These are phyloP conservation scores for Pyrenochaeta sp. DNA, from an alignment of 2,329 filamentous ascomycete species.

Conservation along the genomic window DNA sequence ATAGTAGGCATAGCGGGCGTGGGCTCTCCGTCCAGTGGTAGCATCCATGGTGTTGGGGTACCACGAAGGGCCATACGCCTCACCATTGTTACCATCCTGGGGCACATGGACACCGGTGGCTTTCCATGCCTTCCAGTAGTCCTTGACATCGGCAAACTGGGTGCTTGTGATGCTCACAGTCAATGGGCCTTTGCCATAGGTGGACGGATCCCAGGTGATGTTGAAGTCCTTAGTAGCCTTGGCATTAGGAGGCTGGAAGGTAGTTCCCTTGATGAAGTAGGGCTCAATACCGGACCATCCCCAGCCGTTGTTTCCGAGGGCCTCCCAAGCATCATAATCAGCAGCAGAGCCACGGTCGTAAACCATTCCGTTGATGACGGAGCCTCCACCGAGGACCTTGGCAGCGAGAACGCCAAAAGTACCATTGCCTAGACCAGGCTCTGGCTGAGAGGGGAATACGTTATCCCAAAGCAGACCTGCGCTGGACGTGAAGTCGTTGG, in stretches of 20 bases:
- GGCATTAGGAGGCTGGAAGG: conserved; percentile 30
- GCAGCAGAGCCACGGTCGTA: conserved; percentile 42
- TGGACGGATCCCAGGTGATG: conserved; percentile 35
- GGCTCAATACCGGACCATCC: conserved; percentile 57
- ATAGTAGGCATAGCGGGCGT: conserved; percentile 40
- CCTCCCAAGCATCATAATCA: conserved; percentile 62
- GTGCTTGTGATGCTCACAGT: conserved; percentile 32
- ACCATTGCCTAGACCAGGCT: conserved; percentile 27
- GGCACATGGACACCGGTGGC: conserved; percentile 22
- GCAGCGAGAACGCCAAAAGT: conserved; percentile 32
- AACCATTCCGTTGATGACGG: conserved; percentile 47
- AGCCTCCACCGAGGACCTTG: conserved; percentile 38
- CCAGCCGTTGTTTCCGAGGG: conserved; percentile 67
- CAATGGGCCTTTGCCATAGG: conserved; percentile 35
- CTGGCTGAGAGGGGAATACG: conserved; percentile 29
- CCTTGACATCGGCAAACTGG: conserved; percentile 37
- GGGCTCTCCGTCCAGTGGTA: conserved; percentile 28
- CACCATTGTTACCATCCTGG: conserved; percentile 32
- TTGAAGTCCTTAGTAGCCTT: conserved; percentile 28
- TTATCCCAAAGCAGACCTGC: conserved; percentile 29
- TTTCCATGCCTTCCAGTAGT: conserved; percentile 35
- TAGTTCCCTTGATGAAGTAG: conserved; percentile 38
- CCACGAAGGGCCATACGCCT: conserved; percentile 31
- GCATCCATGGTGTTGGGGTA: conserved; percentile 38
- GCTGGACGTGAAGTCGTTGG: conserved; percentile 29